These are phyloP conservation scores for Cyberlindnera xylosilytica DNA, from an alignment of 805 yeast genomes.

Conservation along the genomic window DNA sequence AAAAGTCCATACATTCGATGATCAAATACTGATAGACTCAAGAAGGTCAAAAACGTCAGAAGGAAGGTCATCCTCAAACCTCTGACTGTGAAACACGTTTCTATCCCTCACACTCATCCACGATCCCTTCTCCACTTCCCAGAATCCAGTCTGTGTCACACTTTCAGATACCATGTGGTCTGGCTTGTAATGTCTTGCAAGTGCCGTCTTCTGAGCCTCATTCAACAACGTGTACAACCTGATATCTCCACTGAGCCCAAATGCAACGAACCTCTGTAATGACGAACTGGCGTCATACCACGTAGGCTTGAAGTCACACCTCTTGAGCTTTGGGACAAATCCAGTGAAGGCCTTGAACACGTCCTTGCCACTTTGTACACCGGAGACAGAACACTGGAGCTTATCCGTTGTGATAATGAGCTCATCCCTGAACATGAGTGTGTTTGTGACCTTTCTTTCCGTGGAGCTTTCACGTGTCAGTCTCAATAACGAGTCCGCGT, in stretches of 20 bases:
- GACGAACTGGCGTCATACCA: slow-evolving; percentile 27
- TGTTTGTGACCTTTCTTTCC: slow-evolving; percentile 21
- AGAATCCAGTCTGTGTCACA: slow-evolving; percentile 25
- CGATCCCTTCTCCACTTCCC: slow-evolving; percentile 20
- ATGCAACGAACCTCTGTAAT: slow-evolving; percentile 23
- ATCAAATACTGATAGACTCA: too few species aligned
- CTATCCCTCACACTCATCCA: too few species aligned
- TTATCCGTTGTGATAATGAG: slow-evolving; percentile 21
- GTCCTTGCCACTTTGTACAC: slow-evolving; percentile 13
- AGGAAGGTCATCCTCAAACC: too few species aligned
- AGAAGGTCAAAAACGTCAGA: neutral
- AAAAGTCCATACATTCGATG: too few species aligned
- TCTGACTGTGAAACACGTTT: too few species aligned
- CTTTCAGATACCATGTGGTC: slow-evolving; percentile 2
- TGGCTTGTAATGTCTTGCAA: neutral
- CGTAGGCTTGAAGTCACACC: slow-evolving; percentile 29
- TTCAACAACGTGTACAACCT: slow-evolving; percentile 25
- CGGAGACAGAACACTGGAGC: slow-evolving; percentile 19
- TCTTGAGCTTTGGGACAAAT: slow-evolving; percentile 32
- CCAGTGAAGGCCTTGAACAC: slow-evolving; percentile 22
- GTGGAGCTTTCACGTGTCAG: slow-evolving; percentile 19
- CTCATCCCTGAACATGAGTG: slow-evolving; percentile 12
- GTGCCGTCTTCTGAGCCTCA: slow-evolving; percentile 3
- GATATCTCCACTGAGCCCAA: slow-evolving; percentile 39
- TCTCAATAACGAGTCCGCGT: slow-evolving; percentile 16